phyloP scores from a whole-genome alignment of 2,329 filamentous ascomycete genomes.

The Calonectria pauciramosa region DNA sequence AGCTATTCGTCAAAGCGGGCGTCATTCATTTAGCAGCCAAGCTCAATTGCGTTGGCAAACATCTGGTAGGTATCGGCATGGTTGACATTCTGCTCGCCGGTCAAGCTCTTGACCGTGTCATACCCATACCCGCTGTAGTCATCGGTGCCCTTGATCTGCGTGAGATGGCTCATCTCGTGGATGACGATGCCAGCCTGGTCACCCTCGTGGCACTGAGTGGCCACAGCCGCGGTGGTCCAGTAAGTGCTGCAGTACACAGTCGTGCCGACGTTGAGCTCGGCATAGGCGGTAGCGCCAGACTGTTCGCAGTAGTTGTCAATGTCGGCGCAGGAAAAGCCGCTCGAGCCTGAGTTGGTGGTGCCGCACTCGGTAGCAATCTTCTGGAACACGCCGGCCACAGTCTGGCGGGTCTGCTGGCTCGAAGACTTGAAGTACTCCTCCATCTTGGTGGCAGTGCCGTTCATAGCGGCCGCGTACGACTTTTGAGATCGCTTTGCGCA shows the following conservation, averaged over 20 bases:
- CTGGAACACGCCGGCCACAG: slow-evolving; percentile 54
- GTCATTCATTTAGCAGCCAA: background rate
- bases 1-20: background rate
- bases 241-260: slow-evolving; percentile 73
- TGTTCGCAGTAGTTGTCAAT: slow-evolving; percentile 62
- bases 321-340: slow-evolving; percentile 70
- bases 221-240: slow-evolving; percentile 66
- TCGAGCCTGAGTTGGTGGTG: slow-evolving; percentile 20
- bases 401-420: slow-evolving; percentile 16
- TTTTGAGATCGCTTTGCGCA: slow-evolving; percentile 52
- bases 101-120: slow-evolving; percentile 62
- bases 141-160: slow-evolving; percentile 65
- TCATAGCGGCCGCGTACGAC: slow-evolving; percentile 64
- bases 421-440: slow-evolving; percentile 72
- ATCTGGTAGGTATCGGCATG: slow-evolving; percentile 73
- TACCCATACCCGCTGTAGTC: slow-evolving; percentile 71
- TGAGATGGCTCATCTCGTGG: slow-evolving; percentile 74
- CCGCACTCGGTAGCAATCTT: slow-evolving; percentile 61
- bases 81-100: slow-evolving; percentile 62
- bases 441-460: slow-evolving; percentile 59
- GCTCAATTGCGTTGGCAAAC: slow-evolving; percentile 55
- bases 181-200: slow-evolving; percentile 74
- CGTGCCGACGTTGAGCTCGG: slow-evolving; percentile 63
- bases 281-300: slow-evolving; percentile 69
- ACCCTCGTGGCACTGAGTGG: slow-evolving; percentile 69